Base-by-base conservation (phyloP, 768 basidiomycete genomes). In the Suillus placidus region DNA sequence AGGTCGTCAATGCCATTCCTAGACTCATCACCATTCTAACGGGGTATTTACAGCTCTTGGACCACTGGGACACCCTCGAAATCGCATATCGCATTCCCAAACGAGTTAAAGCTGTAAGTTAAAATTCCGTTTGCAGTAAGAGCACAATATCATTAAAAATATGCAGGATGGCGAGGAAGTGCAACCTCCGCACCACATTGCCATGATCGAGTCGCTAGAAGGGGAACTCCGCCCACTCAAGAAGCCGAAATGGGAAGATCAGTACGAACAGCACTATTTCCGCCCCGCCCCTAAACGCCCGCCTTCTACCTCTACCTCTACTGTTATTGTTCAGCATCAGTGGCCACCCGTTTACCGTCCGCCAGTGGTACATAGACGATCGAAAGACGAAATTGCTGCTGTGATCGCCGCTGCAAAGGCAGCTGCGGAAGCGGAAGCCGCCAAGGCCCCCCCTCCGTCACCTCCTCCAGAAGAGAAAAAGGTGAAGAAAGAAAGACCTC, bases 61-160 rank as follows among this genome's bases (percentile, higher is more conserved):
- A 86, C 14, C 85, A 91, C 64, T 99, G 97, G 97, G 84, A 85
- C 23, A 82, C 82, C 2, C 82, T 98, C 52, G 88, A 89, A 37
- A 74, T 87, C n/a, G 90, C 86, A 34, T 96, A 90, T 75, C 87
- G 94, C 70, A 97, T 97, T 85, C 92, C 94, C 18, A 92, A 93
- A 73, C 84, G 90, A 64, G 70, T 82, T 57, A 82, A 81, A 70
- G 78, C 72, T 38, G 82, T 84, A 66, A 32, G 80, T 71, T 30
- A 20, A 14, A 4, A 35, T 38, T 66, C 2, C 42, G 51, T 13
- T 57, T 40, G 18, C 38, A 60, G 26, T 2, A 30, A 60, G 58
- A 42, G n/a, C 42, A 8, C 16, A 20, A 8, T 7, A 13, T 9
- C 37, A 35, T 23, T 23, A 37, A 49, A 16, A n/a, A 26, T 18